Percentiles rank a stretch among this genome's conserved stretches.
phyloP scores from a whole-genome alignment of 2,329 filamentous ascomycete species.

The Colletotrichum orbiculare region DNA sequence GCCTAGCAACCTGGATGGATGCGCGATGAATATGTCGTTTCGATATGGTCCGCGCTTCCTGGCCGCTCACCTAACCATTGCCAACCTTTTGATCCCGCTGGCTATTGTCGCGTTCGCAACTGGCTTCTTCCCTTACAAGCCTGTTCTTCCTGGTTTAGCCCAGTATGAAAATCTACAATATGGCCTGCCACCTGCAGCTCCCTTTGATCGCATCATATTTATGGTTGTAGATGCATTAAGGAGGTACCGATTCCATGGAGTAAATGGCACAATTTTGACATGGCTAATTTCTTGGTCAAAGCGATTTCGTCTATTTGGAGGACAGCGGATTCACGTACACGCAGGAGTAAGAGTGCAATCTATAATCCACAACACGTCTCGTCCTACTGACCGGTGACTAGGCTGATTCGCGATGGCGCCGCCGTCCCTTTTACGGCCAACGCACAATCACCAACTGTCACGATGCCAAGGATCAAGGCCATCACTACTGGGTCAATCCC shows the following conservation, averaged over 20 bases:
- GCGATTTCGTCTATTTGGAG: slow-evolving; percentile 91
- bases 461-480: slow-evolving; percentile 97
- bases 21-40: slow-evolving; percentile 28
- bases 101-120: slow-evolving; percentile 83
- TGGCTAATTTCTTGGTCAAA: slow-evolving; percentile 50
- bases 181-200: slow-evolving; percentile 69
- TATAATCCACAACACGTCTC: neutral
- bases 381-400: slow-evolving; percentile 48
- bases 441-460: slow-evolving; percentile 96
- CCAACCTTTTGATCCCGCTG: slow-evolving; percentile 82
- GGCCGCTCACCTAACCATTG: slow-evolving; percentile 63
- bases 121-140: slow-evolving; percentile 98
- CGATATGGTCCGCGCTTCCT: slow-evolving; percentile 22
- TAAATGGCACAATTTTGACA: neutral
- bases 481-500: slow-evolving; percentile 98
- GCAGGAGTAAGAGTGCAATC: slow-evolving; percentile 73
- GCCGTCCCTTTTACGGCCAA: slow-evolving; percentile 95
- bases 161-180: slow-evolving; percentile 68
- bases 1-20: slow-evolving; percentile 35
- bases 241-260: slow-evolving; percentile 54
- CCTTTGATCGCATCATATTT: slow-evolving; percentile 91
- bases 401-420: slow-evolving; percentile 83
- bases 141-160: slow-evolving; percentile 87
- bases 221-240: slow-evolving; percentile 98
- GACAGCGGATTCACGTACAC: slow-evolving; percentile 87